These are phyloP conservation scores for Pseudisothecium myosuroides DNA, from an alignment of 225 moss, liverwort and hornwort genomes.

Conservation along the genomic window DNA sequence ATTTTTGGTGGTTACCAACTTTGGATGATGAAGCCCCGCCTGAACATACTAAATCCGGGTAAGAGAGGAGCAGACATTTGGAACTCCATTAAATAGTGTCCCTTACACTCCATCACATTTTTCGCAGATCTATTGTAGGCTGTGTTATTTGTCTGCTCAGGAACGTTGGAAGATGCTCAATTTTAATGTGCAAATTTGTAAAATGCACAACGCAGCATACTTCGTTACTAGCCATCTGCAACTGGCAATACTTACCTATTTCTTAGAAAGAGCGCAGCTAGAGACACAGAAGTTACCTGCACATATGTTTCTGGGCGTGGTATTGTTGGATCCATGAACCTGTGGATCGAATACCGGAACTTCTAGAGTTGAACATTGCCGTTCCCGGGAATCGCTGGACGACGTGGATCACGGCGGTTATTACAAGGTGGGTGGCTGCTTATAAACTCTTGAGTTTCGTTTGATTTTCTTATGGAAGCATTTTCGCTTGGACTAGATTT, in stretches of 20 bases:
- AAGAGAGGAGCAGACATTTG: background rate
- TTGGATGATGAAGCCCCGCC: background rate
- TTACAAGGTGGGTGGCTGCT: background rate
- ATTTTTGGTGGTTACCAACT: slow-evolving; percentile 38
- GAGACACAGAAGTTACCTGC: background rate
- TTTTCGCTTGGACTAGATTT: background rate
- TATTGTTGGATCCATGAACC: background rate
- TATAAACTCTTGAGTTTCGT: background rate
- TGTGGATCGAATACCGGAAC: background rate
- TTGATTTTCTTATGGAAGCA: background rate
- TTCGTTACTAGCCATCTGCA: background rate
- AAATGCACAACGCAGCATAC: background rate
- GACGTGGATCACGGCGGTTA: background rate
- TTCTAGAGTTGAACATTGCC: background rate
- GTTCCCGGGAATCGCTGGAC: background rate
- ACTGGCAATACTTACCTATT: background rate
- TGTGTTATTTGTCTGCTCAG: background rate
- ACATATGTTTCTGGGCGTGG: background rate
- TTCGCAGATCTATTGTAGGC: background rate
- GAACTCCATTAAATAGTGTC: background rate
- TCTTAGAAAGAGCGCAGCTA: background rate
- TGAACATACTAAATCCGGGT: background rate
- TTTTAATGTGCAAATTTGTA: background rate
- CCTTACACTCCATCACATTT: background rate
- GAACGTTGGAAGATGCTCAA: background rate